Evolutionary conservation across 2,329 filamentous ascomycete species (phyloP), one percentile per base, ranked within the genome.

Genomic region (Pezizomycotina sp.): DNA sequence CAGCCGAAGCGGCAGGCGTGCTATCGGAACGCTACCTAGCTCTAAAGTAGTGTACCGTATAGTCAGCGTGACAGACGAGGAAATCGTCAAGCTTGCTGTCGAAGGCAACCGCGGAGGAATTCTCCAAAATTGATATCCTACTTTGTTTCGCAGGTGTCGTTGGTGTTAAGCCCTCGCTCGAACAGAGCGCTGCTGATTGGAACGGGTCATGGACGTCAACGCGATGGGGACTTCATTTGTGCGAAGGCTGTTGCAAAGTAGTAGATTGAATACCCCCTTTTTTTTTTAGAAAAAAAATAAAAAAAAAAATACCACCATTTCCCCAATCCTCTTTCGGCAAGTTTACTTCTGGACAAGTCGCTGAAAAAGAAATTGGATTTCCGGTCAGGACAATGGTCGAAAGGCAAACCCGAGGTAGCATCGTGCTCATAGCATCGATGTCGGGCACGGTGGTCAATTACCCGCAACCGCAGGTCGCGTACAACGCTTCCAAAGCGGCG

Each of bases 361-460:
- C n/a, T n/a, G n/a, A n/a, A n/a, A n/a, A n/a, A n/a, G n/a, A n/a
- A n/a, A n/a, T n/a, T n/a, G n/a, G n/a, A n/a, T n/a, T n/a, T n/a
- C n/a, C n/a, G n/a, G n/a, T n/a, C 2, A 69, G 69, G 36, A 62
- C 69, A 50, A 82, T 82, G 75, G 82, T 83, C 59, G 62, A 65
- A n/a, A 68, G 70, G 37, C 65, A 68, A 52, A 74, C 73, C 59
- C 71, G 73, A 8, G 78, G 78, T 26, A 75, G 69, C 52, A 77
- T 84, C 53, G 66, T 84, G 52, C 69, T 82, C 44, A 71, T 83
- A 34, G 77, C 76, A 20, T 80, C 74, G 52, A 83, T 86, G 78
- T 81, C 76, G 31, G 80, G 78, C 48, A 71, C 72, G 60, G 72
- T 86, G 47, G 79, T 83, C 66, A 86, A 86, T 69, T 83, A 74